Evolutionary conservation across 495 filamentous ascomycete species (phyloP).

Genomic region (Trichoderma gamsii): DNA sequence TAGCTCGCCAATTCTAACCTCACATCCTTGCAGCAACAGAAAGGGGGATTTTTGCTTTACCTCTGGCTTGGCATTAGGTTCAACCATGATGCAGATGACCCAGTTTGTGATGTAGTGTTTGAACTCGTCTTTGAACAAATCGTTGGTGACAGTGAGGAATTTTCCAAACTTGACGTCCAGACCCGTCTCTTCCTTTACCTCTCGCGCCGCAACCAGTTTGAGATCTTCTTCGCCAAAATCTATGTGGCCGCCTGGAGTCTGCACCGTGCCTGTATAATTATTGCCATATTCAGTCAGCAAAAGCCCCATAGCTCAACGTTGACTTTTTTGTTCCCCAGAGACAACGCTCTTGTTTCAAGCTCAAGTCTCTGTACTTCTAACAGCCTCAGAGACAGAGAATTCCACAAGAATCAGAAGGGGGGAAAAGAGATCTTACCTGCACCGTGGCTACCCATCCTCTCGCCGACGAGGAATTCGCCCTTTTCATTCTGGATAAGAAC

Average conservation of each 20-base stretch:
- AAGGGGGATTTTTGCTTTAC: constrained; percentile 32
- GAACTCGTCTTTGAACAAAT: constrained; percentile 42
- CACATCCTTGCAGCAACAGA: not conserved
- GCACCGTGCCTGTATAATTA: constrained; percentile 45
- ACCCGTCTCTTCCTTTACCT: constrained; percentile 62
- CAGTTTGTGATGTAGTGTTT: constrained; percentile 67
- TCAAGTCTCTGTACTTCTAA: no score
- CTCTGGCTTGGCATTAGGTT: constrained; percentile 40
- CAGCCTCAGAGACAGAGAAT: not conserved
- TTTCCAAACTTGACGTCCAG: constrained; percentile 42
- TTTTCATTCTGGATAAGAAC: constrained; percentile 31
- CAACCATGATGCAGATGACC: constrained; percentile 37
- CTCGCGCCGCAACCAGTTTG: constrained; percentile 54
- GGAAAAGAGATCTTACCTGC: constrained; percentile 25
- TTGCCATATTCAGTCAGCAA: no score
- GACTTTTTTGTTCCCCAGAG: no score
- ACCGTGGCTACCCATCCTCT: constrained; percentile 37
- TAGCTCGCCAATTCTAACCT: not conserved
- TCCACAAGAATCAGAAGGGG: not conserved
- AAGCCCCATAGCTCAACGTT: no score
- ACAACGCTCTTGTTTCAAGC: no score
- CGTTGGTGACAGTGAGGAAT: constrained; percentile 50
- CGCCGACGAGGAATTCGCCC: constrained; percentile 35
- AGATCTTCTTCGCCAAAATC: constrained; percentile 60
- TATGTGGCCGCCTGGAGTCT: constrained; percentile 63